phyloP scores from a whole-genome alignment of 1,139 yeast genomes.

The Geotrichum aggregatum region DNA sequence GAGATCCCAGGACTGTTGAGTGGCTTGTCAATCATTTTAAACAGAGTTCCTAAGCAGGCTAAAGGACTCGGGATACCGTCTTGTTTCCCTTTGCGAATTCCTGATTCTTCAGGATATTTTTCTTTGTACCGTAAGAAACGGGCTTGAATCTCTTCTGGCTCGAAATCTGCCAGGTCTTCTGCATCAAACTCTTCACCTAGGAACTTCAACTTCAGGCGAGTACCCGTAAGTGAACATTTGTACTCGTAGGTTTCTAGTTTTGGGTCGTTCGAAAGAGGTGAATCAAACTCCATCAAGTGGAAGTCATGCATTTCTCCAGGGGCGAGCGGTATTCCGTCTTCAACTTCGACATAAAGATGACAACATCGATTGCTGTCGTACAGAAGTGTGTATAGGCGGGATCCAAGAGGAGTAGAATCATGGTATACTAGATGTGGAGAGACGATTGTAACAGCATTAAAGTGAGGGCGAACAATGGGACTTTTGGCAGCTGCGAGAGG shows the following conservation, averaged over 20 bases:
- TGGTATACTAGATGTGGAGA: background rate
- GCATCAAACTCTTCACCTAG: slow-evolving; percentile 30
- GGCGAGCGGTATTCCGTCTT: slow-evolving; percentile 11
- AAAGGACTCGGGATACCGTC: slow-evolving; percentile 26
- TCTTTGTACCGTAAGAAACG: slow-evolving; percentile 28
- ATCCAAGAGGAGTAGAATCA: slow-evolving; percentile 12
- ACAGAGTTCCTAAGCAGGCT: slow-evolving; percentile 30
- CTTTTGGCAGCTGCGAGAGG: slow-evolving; percentile 25
- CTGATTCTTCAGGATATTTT: slow-evolving; percentile 25
- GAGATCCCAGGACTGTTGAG: slow-evolving; percentile 26
- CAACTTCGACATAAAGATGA: slow-evolving; percentile 8
- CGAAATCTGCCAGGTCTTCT: slow-evolving; percentile 28
- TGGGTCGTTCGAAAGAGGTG: slow-evolving; percentile 8
- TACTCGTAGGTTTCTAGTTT: slow-evolving; percentile 24
- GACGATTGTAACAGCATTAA: slow-evolving; percentile 6
- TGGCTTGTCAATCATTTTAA: slow-evolving; percentile 31
- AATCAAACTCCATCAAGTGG: slow-evolving; percentile 7
- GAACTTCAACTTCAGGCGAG: slow-evolving; percentile 26
- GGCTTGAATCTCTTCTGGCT: slow-evolving; percentile 24
- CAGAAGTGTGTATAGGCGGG: slow-evolving; percentile 10
- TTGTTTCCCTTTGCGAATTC: slow-evolving; percentile 10
- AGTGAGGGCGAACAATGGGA: slow-evolving; percentile 11
- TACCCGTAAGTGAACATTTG: slow-evolving; percentile 25
- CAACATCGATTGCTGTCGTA: slow-evolving; percentile 10
- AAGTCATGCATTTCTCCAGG: slow-evolving; percentile 14